Evolutionary conservation across 805 yeast genomes (phyloP), one percentile per base, ranked within the genome.

Genomic region (Scheffersomyces coipomensis): DNA sequence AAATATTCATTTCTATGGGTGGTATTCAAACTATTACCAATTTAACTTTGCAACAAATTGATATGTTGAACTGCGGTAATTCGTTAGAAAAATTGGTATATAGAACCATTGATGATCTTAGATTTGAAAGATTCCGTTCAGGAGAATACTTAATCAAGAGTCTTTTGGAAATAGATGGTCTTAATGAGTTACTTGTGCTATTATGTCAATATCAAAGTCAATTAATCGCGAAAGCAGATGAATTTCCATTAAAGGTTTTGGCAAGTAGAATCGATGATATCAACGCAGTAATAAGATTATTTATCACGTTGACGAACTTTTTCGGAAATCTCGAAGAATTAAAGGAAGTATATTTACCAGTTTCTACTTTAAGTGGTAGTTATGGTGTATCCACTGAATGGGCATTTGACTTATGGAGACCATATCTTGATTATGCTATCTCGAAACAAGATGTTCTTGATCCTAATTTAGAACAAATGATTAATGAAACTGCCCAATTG

Each of bases 341-440:
- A 26, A 41, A 49, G 0, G 38, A 55, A 0, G 51, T 62, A 7
- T 60, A 83, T 47, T 38, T 72, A 1, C 54, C 78, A 1, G 54
- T 78, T 16, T 57, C 59, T 10, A 64, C 62, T 3, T 60, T 85
- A 27, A 52, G 69, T 2, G 46, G 52, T 2, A 56, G 68, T 2
- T 79, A 69, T 45, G 62, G 68, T 2, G 64, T 84, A 7, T 68
- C 78, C 3, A 58, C 76, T 0, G 71, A 73, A 15, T 83, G 91
- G 88, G 81, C 81, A 0, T 88, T 87, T 62, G 87, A 83, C 45
- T 53, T 88, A 2, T 88, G 96, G 95, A 73, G 97, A 55, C 53
- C 58, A 46, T 27, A 63, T 53, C 43, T 71, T 58, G 57, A 60
- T 48, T 21, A 60, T 33, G 40, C 44, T 15, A 47, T 43, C 16